These are phyloP conservation scores for Aspergillus bridgeri DNA, from an alignment of 495 filamentous ascomycete species.

Conservation along the genomic window DNA sequence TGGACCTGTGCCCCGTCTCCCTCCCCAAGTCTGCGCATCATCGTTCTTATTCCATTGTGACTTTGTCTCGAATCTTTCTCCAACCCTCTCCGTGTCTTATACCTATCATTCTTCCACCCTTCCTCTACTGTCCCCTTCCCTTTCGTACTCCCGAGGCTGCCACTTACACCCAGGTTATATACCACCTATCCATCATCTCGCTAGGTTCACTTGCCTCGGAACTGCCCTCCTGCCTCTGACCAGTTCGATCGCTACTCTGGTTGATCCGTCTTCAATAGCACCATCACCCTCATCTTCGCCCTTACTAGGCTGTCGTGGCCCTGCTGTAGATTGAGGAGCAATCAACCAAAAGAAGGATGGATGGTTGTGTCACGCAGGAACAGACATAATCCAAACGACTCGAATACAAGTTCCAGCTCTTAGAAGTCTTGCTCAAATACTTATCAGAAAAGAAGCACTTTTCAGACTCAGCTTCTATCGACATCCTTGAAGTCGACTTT, in stretches of 20 bases:
- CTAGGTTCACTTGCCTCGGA: not conserved
- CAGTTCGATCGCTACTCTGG: not conserved
- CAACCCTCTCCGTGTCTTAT: slow-evolving; percentile 2
- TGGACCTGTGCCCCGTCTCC: not conserved
- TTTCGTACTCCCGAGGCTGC: not conserved
- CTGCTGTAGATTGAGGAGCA: not conserved
- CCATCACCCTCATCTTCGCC: not conserved
- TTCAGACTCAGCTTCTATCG: not conserved
- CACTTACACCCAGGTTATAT: not conserved
- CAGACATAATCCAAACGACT: not conserved
- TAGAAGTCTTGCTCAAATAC: not conserved
- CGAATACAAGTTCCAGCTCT: not conserved
- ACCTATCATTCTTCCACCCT: not conserved
- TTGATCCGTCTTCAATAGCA: not conserved
- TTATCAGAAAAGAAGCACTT: not conserved
- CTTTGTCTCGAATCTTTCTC: slow-evolving; percentile 1
- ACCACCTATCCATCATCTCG: not conserved
- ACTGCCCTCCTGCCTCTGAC: not conserved
- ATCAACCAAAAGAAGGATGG: not conserved
- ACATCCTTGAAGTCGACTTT: not conserved
- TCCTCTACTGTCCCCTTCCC: not conserved
- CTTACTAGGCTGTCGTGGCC: not conserved
- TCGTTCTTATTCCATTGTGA: not conserved
- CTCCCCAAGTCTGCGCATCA: slow-evolving; percentile 2
- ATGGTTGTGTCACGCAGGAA: not conserved